Evolutionary conservation across 164 flowering plant species (phyloP).

Genomic region (Vitis rotundifolia): DNA sequence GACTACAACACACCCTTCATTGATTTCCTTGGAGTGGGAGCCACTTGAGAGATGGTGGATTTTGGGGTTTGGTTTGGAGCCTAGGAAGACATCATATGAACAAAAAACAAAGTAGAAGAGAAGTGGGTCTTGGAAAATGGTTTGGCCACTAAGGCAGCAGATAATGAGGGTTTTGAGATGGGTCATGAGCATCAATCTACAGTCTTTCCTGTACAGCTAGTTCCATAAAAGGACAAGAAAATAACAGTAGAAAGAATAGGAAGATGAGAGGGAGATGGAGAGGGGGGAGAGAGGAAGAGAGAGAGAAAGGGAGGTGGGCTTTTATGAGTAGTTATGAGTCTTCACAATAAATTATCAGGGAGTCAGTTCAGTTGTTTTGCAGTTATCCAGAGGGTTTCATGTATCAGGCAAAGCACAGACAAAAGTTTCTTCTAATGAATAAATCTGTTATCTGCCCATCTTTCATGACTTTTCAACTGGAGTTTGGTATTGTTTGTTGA

Average conservation of each 20-base stretch:
- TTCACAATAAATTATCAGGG: background rate
- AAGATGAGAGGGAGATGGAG: background rate
- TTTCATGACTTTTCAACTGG: constrained; percentile 5
- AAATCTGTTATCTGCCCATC: constrained; percentile 15
- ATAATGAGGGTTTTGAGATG: background rate
- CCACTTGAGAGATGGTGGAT: constrained; percentile 13
- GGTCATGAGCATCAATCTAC: background rate
- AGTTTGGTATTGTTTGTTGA: background rate
- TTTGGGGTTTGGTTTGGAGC: too few relatives aligned
- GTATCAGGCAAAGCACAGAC: background rate
- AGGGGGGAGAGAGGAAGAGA: background rate
- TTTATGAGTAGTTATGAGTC: too few relatives aligned
- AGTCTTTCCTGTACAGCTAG: background rate
- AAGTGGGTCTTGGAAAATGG: too few relatives aligned
- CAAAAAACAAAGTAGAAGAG: too few relatives aligned
- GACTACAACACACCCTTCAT: constrained; percentile 37
- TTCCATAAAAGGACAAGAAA: background rate
- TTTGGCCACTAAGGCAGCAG: too few relatives aligned
- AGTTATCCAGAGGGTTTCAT: background rate
- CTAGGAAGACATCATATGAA: too few relatives aligned
- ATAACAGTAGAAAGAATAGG: background rate
- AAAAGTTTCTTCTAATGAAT: background rate
- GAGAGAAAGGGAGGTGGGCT: background rate
- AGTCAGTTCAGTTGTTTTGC: background rate
- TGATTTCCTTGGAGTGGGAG: constrained; percentile 72